phyloP scores from a whole-genome alignment of 176 grass and related monocot species.

The Avena atlantica region DNA sequence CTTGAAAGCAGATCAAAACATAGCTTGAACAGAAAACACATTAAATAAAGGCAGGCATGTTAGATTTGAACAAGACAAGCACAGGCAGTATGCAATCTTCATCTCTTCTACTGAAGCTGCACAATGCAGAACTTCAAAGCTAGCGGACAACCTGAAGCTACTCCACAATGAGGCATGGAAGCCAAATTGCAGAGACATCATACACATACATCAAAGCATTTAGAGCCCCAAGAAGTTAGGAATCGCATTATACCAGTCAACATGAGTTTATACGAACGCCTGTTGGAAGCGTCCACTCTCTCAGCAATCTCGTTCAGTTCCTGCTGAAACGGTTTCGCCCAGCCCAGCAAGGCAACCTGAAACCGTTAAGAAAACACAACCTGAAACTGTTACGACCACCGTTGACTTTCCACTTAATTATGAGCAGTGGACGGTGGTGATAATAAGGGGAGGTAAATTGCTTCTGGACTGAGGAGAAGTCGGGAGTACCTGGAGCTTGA shows the following conservation, averaged over 20 bases:
- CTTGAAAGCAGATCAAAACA: background rate
- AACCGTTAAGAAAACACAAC: background rate
- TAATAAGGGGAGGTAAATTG: background rate
- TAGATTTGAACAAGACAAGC: background rate
- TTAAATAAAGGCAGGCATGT: background rate
- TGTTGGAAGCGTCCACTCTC: conserved; percentile 27
- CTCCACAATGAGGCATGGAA: background rate
- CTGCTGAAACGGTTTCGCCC: conserved; percentile 40
- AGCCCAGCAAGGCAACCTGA: conserved; percentile 43
- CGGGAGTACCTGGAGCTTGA: conserved; percentile 46
- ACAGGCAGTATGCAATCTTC: background rate
- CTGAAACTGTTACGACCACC: background rate
- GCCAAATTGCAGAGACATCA: background rate
- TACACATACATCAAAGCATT: background rate
- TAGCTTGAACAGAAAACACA: background rate
- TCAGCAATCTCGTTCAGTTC: conserved; percentile 49
- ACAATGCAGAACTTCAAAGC: background rate
- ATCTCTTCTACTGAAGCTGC: background rate
- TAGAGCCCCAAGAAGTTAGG: background rate
- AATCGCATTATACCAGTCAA: conserved; percentile 43
- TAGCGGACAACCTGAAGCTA: background rate
- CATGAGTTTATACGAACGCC: conserved; percentile 47
- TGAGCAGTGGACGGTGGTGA: background rate
- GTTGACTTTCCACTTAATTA: background rate
- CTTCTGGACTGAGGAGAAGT: background rate